Percentiles rank a stretch among this genome's conserved stretches.
Evolutionary conservation across 2,329 filamentous ascomycete species (phyloP).

Genomic region (Colletotrichum melonis): DNA sequence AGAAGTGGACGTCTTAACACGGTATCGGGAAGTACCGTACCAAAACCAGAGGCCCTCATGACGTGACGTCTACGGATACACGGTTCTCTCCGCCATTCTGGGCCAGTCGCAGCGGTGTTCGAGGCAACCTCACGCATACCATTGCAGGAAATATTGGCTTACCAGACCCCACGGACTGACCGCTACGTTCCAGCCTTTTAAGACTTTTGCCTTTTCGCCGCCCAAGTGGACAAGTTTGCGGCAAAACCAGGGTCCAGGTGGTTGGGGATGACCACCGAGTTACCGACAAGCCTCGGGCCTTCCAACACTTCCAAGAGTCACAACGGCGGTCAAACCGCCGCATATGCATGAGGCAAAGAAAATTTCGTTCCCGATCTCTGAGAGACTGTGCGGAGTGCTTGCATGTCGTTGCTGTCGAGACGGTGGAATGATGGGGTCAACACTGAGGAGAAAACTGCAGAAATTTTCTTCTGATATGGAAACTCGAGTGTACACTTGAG

Average conservation of each 20-base stretch:
- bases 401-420: conserved; percentile 31
- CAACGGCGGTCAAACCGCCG: conserved; percentile 33
- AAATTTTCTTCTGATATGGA: conserved; percentile 26
- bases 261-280: conserved; percentile 25
- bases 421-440: conserved; percentile 2
- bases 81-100: conserved; percentile 8
- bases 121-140: conserved; percentile 14
- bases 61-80: conserved; percentile 11
- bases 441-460: conserved; percentile 16
- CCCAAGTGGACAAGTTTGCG: conserved; percentile 24
- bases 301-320: conserved; percentile 15
- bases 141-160: conserved; percentile 17
- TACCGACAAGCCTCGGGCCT: conserved; percentile 9
- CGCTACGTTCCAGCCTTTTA: conserved; percentile 12
- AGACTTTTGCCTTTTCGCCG: conserved; percentile 1
- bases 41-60: not conserved
- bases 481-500: conserved; percentile 17
- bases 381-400: conserved; percentile 5
- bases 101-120: conserved; percentile 1
- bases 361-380: not conserved
- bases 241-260: conserved; percentile 17
- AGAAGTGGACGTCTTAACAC: not conserved
- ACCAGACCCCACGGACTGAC: conserved; percentile 16
- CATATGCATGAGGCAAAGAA: conserved; percentile 8
- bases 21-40: conserved; percentile 5